Base-by-base conservation (phyloP, 169 alveolate species). In the Haemoproteus tartakovskyi region DNA sequence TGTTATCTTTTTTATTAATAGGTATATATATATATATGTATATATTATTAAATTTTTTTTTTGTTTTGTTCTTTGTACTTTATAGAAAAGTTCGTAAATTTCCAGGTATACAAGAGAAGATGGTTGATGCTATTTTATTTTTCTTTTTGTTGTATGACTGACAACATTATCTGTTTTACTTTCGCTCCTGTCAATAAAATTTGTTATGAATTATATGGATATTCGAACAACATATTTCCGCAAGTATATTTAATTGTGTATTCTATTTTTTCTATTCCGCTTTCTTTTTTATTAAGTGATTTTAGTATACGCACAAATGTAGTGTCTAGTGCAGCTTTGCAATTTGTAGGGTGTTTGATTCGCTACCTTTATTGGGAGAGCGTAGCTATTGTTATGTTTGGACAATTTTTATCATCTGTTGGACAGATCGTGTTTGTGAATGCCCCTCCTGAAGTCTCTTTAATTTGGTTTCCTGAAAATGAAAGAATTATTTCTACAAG, bases 361-460 rank as follows among this genome's bases (percentile, higher is more conserved):
- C 14, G 78, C 30, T 60, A 60, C 37, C 22, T 60, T 43, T 60
- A 21, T 33, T 60, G 78, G 78, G 27, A 60, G 18, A 60, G 45
- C 40, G 19, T 60, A 41, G 45, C 19, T 36, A 29, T 60, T 21
- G 78, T 60, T 41, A 60, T 60, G 78, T 19, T 60, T 41, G 78
- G 78, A 18, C 78, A 60, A 60, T 60, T 60, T 43, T 4, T 60
- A 12, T 60, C 78, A 21, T 60, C 78, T 21, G 45, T 60, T 60
- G 78, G 78, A 8, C 78, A 60, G 45, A 43, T 60, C 22, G 45
- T 60, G 41, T 60, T 60, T 41, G 78, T 60, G 38, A 60, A 60
- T 41, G 78, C 78, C 45, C 78, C 78, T 26, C 78, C 78, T 19
- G 78, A 60, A 60, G 59, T 60, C 26, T 60, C 78, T 5, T 33